phyloP scores from a whole-genome alignment of 2,329 filamentous ascomycete species.

The Aspergillus terreus region DNA sequence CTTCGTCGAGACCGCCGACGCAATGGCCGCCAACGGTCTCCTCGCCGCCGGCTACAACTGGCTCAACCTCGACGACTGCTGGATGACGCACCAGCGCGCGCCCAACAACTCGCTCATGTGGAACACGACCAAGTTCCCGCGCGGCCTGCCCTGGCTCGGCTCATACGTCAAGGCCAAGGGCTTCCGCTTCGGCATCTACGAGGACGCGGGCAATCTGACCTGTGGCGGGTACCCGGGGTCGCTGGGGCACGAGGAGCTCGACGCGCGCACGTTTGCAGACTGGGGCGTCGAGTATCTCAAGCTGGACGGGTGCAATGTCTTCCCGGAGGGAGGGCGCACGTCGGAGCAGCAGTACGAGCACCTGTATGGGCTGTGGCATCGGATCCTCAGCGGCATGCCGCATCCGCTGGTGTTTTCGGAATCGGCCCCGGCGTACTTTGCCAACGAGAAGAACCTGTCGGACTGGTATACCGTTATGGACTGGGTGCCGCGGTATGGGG shows the following conservation, averaged over 20 bases:
- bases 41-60: constrained; percentile 35
- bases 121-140: constrained; percentile 42
- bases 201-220: constrained; percentile 43
- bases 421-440: constrained; percentile 47
- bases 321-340: constrained; percentile 13
- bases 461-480: constrained; percentile 48
- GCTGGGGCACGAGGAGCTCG: constrained; percentile 39
- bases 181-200: constrained; percentile 47
- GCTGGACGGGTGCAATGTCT: constrained; percentile 42
- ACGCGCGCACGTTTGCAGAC: constrained; percentile 36
- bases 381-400: constrained; percentile 33
- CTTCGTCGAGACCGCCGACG: constrained; percentile 46
- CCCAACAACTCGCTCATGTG: constrained; percentile 39
- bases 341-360: constrained; percentile 23
- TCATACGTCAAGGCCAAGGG: constrained; percentile 36
- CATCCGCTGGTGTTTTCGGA: constrained; percentile 44
- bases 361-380: constrained; percentile 43
- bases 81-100: constrained; percentile 36
- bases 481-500: constrained; percentile 40
- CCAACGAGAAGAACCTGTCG: constrained; percentile 32
- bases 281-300: constrained; percentile 51
- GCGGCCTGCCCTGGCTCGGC: constrained; percentile 43
- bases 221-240: constrained; percentile 45
- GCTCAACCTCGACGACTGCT: constrained; percentile 48
- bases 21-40: constrained; percentile 43